These are phyloP conservation scores for Myochromella boudieri DNA, from an alignment of 768 basidiomycete genomes.

Conservation along the genomic window DNA sequence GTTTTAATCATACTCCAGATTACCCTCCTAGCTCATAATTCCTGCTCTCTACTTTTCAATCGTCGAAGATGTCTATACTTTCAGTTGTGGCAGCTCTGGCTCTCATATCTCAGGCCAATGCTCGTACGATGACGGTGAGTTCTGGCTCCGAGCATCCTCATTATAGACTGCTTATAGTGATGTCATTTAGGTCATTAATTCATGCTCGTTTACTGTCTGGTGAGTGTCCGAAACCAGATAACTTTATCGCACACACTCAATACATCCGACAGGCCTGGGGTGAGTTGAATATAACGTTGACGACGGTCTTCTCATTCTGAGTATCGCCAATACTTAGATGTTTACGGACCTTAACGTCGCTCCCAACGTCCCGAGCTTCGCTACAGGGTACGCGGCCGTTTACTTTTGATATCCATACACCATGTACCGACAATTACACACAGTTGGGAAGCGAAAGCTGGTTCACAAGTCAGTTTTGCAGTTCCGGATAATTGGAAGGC, in stretches of 20 bases:
- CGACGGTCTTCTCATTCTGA: background rate
- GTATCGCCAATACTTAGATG: conserved; percentile 18
- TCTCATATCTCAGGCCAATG: background rate
- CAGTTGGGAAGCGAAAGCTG: conserved; percentile 31
- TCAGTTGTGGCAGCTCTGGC: conserved; percentile 1
- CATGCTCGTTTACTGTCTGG: conserved; percentile 52
- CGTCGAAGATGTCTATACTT: conserved; percentile 1
- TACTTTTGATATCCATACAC: background rate
- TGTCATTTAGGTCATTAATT: conserved; percentile 29
- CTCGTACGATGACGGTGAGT: conserved; percentile 15
- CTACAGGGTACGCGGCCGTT: conserved; percentile 32
- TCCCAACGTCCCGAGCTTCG: conserved; percentile 28
- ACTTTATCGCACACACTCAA: background rate
- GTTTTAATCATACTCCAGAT: no score
- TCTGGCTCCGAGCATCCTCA: no score
- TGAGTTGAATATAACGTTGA: conserved; percentile 18
- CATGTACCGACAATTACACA: background rate
- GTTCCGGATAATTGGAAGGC: conserved; percentile 55
- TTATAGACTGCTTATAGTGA: background rate
- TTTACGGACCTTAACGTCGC: conserved; percentile 47
- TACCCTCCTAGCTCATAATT: no score
- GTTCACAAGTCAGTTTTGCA: conserved; percentile 30
- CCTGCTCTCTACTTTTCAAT: no score
- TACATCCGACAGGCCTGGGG: conserved; percentile 44
- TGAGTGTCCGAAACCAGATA: conserved; percentile 16